Evolutionary conservation across 768 basidiomycete species (phyloP).

Genomic region (Termitomyces heimii): DNA sequence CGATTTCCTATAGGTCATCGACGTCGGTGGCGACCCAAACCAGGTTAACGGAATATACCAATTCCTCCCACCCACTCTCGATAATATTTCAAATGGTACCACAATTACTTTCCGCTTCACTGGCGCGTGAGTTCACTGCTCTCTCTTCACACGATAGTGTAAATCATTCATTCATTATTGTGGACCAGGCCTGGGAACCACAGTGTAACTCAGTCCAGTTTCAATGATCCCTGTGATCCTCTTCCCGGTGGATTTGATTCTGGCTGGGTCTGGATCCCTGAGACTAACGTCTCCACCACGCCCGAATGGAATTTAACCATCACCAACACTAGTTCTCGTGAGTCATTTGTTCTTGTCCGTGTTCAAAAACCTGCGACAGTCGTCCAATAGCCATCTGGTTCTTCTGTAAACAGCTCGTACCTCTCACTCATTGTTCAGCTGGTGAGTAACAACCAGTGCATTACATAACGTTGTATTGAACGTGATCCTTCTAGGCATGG

Average conservation of each 20-base stretch:
- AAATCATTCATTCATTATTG: not conserved
- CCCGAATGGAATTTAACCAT: constrained; percentile 48
- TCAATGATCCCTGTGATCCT: constrained; percentile 39
- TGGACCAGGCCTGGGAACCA: constrained; percentile 42
- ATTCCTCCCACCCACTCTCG: constrained; percentile 39
- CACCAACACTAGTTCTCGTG: constrained; percentile 39
- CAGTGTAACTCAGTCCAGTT: constrained; percentile 45
- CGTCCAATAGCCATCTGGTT: constrained; percentile 45
- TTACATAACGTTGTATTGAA: not conserved
- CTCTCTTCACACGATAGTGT: not conserved
- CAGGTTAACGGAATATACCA: constrained; percentile 33
- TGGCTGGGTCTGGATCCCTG: constrained; percentile 39
- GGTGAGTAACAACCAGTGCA: constrained; percentile 13
- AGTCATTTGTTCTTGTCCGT: constrained; percentile 6
- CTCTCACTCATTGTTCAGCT: constrained; percentile 33
- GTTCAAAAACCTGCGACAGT: not conserved
- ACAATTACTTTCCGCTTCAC: constrained; percentile 45
- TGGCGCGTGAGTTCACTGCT: constrained; percentile 29
- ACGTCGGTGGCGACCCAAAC: constrained; percentile 30
- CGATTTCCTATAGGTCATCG: constrained; percentile 20
- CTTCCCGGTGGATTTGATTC: constrained; percentile 47
- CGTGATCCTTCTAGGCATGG: constrained; percentile 29
- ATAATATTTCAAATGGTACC: constrained; percentile 32
- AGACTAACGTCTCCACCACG: constrained; percentile 14
- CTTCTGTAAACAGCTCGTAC: constrained; percentile 46